Conservation (phyloP, 83 land plant species). For the Larix sibirica region DNA sequence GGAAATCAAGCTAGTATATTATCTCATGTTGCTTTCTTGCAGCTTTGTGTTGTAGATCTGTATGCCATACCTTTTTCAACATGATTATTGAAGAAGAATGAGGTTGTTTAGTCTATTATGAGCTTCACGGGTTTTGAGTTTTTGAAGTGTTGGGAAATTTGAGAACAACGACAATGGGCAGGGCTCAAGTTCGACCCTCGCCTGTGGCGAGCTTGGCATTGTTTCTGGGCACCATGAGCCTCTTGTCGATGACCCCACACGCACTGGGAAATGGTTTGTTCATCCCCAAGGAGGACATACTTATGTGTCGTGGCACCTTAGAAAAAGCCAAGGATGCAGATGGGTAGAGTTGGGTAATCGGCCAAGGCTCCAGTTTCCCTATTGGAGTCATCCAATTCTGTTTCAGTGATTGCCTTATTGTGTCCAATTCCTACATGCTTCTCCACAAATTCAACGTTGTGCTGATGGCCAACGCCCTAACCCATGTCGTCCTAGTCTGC, state of each 20-base stretch:
- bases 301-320: slow-evolving; percentile 39
- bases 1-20: slow-evolving; percentile 3
- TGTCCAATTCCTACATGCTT: not conserved
- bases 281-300: slow-evolving; percentile 27
- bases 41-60: too few relatives aligned
- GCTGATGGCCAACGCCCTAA: slow-evolving; percentile 41
- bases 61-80: too few relatives aligned
- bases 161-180: too few relatives aligned
- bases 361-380: slow-evolving; percentile 22
- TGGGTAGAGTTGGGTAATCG: slow-evolving; percentile 37
- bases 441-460: slow-evolving; percentile 55
- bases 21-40: not conserved
- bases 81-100: too few relatives aligned
- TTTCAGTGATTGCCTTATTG: not conserved
- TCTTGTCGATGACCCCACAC: not conserved
- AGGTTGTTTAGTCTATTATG: too few relatives aligned
- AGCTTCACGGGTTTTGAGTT: too few relatives aligned
- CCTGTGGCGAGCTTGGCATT: too few relatives aligned
- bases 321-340: slow-evolving; percentile 17
- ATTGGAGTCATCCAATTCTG: not conserved
- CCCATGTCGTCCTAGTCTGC: slow-evolving; percentile 42
- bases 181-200: too few relatives aligned
- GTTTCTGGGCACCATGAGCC: too few relatives aligned
- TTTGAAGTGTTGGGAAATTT: too few relatives aligned
- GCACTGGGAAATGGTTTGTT: not conserved